Evolutionary conservation across 768 basidiomycete species (phyloP).

Genomic region (Peribolospora baueri): DNA sequence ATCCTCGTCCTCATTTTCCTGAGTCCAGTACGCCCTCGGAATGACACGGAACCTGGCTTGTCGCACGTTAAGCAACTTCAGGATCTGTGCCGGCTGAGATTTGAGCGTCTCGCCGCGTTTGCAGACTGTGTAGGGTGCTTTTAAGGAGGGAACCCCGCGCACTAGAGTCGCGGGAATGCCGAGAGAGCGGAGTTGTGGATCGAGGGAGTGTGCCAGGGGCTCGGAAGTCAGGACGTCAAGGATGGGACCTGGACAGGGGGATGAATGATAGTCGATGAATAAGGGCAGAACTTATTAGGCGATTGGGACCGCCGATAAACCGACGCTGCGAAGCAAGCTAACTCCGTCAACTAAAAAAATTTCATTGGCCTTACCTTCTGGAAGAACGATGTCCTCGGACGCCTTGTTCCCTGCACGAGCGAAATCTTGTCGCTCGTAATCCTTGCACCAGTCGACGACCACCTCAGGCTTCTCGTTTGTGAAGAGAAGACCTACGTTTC

Average conservation of each 20-base stretch:
- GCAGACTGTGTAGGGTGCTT: slow-evolving; percentile 51
- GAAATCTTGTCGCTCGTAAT: slow-evolving; percentile 72
- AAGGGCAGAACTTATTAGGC: neutral
- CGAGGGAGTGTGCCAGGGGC: slow-evolving; percentile 91
- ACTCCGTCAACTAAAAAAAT: neutral
- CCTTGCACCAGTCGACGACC: slow-evolving; percentile 78
- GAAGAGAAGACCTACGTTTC: slow-evolving; percentile 79
- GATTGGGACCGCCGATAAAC: neutral
- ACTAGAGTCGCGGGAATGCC: slow-evolving; percentile 60
- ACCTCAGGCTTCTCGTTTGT: slow-evolving; percentile 75
- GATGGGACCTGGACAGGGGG: slow-evolving; percentile 38
- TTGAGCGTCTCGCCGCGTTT: slow-evolving; percentile 54
- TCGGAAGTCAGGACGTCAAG: slow-evolving; percentile 37
- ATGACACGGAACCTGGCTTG: slow-evolving; percentile 62
- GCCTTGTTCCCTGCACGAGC: slow-evolving; percentile 69
- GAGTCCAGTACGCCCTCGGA: slow-evolving; percentile 45
- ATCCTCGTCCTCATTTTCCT: slow-evolving; percentile 17
- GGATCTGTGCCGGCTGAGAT: slow-evolving; percentile 66
- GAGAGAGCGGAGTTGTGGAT: slow-evolving; percentile 79
- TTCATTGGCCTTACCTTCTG: slow-evolving; percentile 22
- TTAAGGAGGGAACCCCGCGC: slow-evolving; percentile 61
- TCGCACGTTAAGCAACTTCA: slow-evolving; percentile 72
- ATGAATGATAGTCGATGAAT: neutral
- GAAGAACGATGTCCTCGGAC: slow-evolving; percentile 44
- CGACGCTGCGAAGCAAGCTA: neutral